Evolutionary conservation across 163 green algal species (phyloP).

Genomic region (Scenedesmus sp.): DNA sequence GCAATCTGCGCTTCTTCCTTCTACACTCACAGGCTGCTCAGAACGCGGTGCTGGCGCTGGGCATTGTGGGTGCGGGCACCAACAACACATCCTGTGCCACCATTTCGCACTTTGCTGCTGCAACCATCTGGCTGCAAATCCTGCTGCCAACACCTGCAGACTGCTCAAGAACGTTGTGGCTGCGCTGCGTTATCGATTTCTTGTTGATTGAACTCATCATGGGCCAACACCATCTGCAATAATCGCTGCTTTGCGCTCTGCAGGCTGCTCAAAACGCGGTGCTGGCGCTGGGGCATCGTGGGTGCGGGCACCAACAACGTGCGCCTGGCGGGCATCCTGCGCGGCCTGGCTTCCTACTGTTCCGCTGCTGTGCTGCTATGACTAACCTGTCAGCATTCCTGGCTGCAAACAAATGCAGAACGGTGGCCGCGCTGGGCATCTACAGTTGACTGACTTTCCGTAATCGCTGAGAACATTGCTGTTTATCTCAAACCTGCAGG

Average conservation of each 20-base stretch:
- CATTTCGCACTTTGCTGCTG: neutral
- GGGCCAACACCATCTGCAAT: too few relatives aligned
- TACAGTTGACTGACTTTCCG: neutral
- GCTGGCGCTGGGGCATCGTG: conserved; percentile 90
- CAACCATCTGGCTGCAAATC: too few relatives aligned
- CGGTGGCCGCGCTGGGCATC: too few relatives aligned
- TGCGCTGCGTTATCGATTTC: too few relatives aligned
- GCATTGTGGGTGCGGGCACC: conserved; percentile 87
- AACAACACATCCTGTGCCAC: neutral
- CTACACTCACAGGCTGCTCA: conserved; percentile 72
- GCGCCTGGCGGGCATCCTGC: conserved; percentile 90
- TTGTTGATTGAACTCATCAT: too few relatives aligned
- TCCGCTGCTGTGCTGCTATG: conserved; percentile 94
- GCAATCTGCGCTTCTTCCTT: too few relatives aligned
- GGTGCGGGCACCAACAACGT: conserved; percentile 98
- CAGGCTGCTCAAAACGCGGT: conserved; percentile 87
- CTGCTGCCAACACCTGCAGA: too few relatives aligned
- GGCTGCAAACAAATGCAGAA: too few relatives aligned
- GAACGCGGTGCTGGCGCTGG: conserved; percentile 92
- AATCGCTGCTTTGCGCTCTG: too few relatives aligned
- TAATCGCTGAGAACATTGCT: too few relatives aligned
- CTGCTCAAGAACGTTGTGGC: too few relatives aligned
- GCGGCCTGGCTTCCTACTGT: conserved; percentile 94
- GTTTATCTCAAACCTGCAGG: conserved; percentile 33
- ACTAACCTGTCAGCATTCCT: too few relatives aligned